Conservation (phyloP, 2,329 filamentous ascomycete genomes). For the Fusarium praegraminearum region DNA sequence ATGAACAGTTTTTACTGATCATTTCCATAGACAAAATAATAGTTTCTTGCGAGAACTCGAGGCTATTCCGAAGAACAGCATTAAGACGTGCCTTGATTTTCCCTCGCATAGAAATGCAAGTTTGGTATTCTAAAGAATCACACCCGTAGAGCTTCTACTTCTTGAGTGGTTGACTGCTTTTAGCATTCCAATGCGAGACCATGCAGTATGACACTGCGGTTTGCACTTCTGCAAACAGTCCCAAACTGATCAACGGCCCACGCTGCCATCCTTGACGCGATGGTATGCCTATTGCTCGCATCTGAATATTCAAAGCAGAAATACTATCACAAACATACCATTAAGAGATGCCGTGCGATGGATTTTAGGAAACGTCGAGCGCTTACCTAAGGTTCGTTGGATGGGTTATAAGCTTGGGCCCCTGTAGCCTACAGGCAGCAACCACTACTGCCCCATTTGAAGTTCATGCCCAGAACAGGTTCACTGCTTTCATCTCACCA, state of each 20-base stretch:
- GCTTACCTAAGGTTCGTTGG: constrained; percentile 14
- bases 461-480: constrained; percentile 11
- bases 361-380: neutral
- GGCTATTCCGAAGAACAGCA: neutral
- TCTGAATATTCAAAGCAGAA: neutral
- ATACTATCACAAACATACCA: neutral
- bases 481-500: constrained; percentile 16
- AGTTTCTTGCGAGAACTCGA: neutral
- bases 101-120: neutral
- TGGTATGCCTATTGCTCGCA: neutral
- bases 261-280: neutral
- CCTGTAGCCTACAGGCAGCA: constrained; percentile 37
- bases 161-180: neutral
- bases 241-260: neutral
- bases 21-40: neutral
- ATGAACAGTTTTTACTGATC: neutral
- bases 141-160: neutral
- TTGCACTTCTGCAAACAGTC: neutral
- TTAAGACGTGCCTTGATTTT: neutral
- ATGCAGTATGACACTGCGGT: neutral
- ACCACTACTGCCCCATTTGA: constrained; percentile 18
- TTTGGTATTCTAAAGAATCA: neutral
- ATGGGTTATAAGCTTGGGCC: constrained; percentile 26
- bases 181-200: neutral
- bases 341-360: neutral